Base-by-base conservation (phyloP, 2,329 filamentous ascomycete genomes). In the Scedosporium aurantiacum region DNA sequence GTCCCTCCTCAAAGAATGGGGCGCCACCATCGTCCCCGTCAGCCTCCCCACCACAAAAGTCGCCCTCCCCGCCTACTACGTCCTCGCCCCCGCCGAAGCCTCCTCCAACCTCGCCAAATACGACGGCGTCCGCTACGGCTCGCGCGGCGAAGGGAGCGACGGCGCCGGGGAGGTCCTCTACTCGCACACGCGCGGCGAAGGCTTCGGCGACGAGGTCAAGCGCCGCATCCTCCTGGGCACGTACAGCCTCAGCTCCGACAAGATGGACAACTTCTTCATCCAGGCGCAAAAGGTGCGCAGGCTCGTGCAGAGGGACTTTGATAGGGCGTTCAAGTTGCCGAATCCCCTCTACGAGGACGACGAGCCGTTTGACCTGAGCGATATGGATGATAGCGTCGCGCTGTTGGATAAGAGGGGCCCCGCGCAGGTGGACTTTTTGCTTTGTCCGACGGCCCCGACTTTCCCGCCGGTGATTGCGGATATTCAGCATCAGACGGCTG, bases 101-200 rank as follows among this genome's bases (percentile, higher is more conserved):
- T 91, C 91, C 1, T 97, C 93, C 16, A 99, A 99, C 68, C 83
- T 99, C 2, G 90, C 94, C 62, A 97, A 96, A 72, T 99, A 97
- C 72, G 95, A 99, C 68, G 94, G 94, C 21, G 85, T 97, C n/a
- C 88, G 94, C 10, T 99, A 96, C 73, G 94, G 94, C 1, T 79
- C 78, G 21, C 81, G 85, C 32, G 73, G 72, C 6, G 67, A 68
- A 1, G 75, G 75, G 8, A 80, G 78, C 56, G 79, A 86, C 63
- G 84, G 80, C 5, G 78, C 76, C 10, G 79, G 80, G 7, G 79
- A 82, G n/a, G 81, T 85, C 0, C 78, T 96, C 1, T 97, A 94
- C 72, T 85, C 91, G 0, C 78, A 81, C 47, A 91, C 89, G 0
- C 84, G 94, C 62, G 88, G 86, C 14, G 73, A 78, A 40, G 86